A percentile compares a stretch with the other conserved stretches of the same genome.
Conservation (phyloP, 192 early-diverging fungal genomes). For the Lobosporangium transversale region DNA sequence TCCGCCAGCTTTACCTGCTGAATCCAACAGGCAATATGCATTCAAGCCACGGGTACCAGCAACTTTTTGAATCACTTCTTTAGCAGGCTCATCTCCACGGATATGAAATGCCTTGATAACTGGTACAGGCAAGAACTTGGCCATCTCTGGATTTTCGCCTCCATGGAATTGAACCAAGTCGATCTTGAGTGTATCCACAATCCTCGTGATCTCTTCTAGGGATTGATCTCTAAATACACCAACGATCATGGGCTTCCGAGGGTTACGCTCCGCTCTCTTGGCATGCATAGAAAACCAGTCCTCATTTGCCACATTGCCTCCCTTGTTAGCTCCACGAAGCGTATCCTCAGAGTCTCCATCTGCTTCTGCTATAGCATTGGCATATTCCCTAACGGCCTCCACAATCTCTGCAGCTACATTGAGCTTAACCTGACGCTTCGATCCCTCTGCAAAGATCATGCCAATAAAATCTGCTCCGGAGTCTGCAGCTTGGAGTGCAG, state of each 20-base stretch:
- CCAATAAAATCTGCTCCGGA: conserved; percentile 93
- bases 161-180: conserved; percentile 97
- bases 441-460: conserved; percentile 89
- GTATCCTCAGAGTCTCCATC: neutral
- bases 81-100: conserved; percentile 57
- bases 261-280: conserved; percentile 45
- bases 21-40: conserved; percentile 67
- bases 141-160: conserved; percentile 71
- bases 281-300: conserved; percentile 67
- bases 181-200: conserved; percentile 71
- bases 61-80: conserved; percentile 58
- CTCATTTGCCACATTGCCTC: conserved; percentile 19
- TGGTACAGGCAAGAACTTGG: conserved; percentile 78
- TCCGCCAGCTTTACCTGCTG: conserved; percentile 65
- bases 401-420: conserved; percentile 78
- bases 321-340: neutral
- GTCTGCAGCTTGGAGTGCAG: conserved; percentile 78
- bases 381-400: conserved; percentile 63
- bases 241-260: conserved; percentile 81
- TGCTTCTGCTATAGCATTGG: conserved; percentile 32
- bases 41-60: conserved; percentile 57
- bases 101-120: conserved; percentile 93
- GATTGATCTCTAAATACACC: conserved; percentile 95
- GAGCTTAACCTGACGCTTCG: conserved; percentile 78
- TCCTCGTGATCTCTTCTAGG: conserved; percentile 76